Base-by-base conservation (phyloP, 306 rosid species). In the Vigna mungo region DNA sequence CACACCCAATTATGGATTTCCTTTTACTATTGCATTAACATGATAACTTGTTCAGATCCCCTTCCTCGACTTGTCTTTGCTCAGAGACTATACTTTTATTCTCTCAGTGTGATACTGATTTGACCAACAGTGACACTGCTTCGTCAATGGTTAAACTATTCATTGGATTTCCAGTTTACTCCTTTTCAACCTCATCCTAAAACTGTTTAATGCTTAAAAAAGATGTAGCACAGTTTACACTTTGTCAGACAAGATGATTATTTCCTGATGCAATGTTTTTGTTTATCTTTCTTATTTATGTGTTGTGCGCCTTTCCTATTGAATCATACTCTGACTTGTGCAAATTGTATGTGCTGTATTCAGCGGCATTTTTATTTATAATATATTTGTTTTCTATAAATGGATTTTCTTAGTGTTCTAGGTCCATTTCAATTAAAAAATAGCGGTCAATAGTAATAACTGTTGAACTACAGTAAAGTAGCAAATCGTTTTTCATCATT, bases 351-450 rank as follows among this genome's bases (percentile, higher is more conserved):
- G 6, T 48, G 20, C 52, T 70, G 65, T 63, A 36, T 47, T 63
- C 49, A 56, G 72, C 72, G 58, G 67, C 67, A 56, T 53, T 75
- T 76, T 55, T 69, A 64, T 75, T 43, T 47, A 8, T 60, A 17
- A 72, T 15, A 71, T 66, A 46, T 66, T 53, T 71, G 71, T 15
- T 72, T 61, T 6, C 78, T 74, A 60, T 46, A 68, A 41, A 69
- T 62, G 53, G 83, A 66, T 20, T 21, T 81, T 68, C 61, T 66
- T 25, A 73, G 30, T 75, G 80, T 39, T 76, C 72, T 76, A 48
- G 25, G 41, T 36, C 20, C 52, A 3, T 51, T 63, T 25, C 58
- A 63, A 51, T 37, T 68, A 47, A 74, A 34, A 10, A 51, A 67
- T 71, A 68, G 7, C 74, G 36, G n/a, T 53, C 36, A 63, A 46